Evolutionary conservation across 2,329 filamentous ascomycete species (phyloP), one percentile per base, ranked within the genome.

Genomic region (Cercospora janseana): DNA sequence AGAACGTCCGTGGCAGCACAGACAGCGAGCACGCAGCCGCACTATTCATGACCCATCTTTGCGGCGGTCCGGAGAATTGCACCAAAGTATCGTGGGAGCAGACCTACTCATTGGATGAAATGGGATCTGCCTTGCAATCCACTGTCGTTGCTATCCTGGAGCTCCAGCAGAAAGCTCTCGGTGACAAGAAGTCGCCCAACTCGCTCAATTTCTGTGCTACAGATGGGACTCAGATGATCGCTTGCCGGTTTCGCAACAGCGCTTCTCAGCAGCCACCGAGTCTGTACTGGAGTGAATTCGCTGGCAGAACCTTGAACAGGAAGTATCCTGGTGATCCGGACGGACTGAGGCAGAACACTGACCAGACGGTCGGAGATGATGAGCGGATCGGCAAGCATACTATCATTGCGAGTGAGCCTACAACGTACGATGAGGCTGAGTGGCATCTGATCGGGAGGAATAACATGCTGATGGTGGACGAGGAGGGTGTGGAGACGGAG

Each of bases 391-490:
- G 75, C 1, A 71, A 68, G 41, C 77, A 80, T 61, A 71, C 76
- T 16, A 78, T 78, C 55, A 67, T 79, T 28, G 74, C 76, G 10
- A 76, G 72, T 55, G 77, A 79, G 63, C 77, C 77, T 4, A 75
- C 70, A 20, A 79, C 77, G 6, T 79, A 74, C 56, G 72, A 75
- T 57, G 66, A 72, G 46, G 65, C 68, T 24, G 75, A 79, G 28
- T 79, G 77, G 76, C 63, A 71, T 48, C 57, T 79, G 52, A 74
- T 79, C 49, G 66, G 66, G 26, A 71, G 68, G 57, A 79, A 79
- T 56, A 65, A 35, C 20, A 46, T 51, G 6, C 34, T 51, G 13
- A 10, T 46, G 4, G 49, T 51, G 26, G 43, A 46, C 32, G 49
- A 46, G 42, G 27, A 68, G 56, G 68, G 66, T 15, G 54, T 78